phyloP scores from a whole-genome alignment of 148 eudicot genomes.

The Bassia scoparia region DNA sequence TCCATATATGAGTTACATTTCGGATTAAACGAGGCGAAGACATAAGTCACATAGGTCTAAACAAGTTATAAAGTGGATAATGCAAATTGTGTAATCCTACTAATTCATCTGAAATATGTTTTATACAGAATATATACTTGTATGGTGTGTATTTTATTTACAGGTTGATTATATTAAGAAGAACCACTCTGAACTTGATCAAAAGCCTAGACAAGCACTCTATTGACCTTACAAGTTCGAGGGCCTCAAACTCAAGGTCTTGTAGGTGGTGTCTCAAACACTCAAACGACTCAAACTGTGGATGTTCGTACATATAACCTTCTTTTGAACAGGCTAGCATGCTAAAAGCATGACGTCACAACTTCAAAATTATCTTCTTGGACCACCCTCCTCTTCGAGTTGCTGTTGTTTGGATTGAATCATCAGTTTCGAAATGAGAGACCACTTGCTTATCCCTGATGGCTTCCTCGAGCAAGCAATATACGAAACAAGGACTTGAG shows the following conservation, averaged over 20 bases:
- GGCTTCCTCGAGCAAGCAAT: background rate
- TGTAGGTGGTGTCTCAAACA: slow-evolving; percentile 16
- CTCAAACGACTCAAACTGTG: background rate
- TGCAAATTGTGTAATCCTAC: no score
- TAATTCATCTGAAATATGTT: no score
- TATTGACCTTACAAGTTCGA: slow-evolving; percentile 26
- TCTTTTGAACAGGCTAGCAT: slow-evolving; percentile 13
- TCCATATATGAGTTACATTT: no score
- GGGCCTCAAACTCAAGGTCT: slow-evolving; percentile 19
- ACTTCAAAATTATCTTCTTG: slow-evolving; percentile 10
- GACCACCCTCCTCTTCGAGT: background rate
- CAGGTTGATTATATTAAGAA: slow-evolving; percentile 28
- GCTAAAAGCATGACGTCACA: slow-evolving; percentile 11
- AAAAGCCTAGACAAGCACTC: slow-evolving; percentile 29
- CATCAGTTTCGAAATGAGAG: slow-evolving; percentile 21
- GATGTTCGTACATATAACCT: background rate
- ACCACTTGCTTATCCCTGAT: slow-evolving; percentile 23
- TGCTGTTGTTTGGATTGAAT: background rate
- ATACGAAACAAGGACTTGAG: slow-evolving; percentile 24
- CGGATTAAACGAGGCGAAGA: no score
- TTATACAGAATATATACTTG: background rate
- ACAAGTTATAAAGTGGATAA: no score
- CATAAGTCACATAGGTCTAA: no score
- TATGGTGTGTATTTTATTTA: slow-evolving; percentile 5
- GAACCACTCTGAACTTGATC: slow-evolving; percentile 32